Evolutionary conservation across 371 early-diverging fungal species (phyloP), one percentile per base, ranked within the genome.

Genomic region (Mucor sp.): DNA sequence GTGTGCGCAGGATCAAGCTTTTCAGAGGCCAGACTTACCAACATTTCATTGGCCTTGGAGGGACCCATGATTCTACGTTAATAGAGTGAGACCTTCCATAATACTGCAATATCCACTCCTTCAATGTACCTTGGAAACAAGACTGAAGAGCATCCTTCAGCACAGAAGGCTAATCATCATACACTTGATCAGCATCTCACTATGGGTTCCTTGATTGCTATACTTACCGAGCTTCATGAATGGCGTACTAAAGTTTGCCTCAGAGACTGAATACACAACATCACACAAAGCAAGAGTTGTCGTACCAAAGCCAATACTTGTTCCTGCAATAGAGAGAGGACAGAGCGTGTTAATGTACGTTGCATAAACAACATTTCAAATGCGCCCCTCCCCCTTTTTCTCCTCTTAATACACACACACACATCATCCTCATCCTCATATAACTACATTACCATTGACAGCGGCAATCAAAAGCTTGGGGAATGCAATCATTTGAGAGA

Each of bases 381-480:
- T 60, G 19, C 39, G n/a, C 25, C 17, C 8, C 27, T 60, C 0
- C 41, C 30, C 43, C 19, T 32, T 2, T 19, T 33, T 21, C 7
- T 2, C 12, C 33, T 17, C 17, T 30, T 50, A 37, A 37, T 28
- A n/a, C 47, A 15, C 25, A 19, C 19, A 33, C 33, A 33, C 33
- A 33, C 33, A 33, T 30, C 33, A 33, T 33, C 33, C 3, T 33
- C 33, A 33, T 30, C 30, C n/a, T 44, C 44, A 44, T 19, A 12
- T 11, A 27, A 27, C 27, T 50, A 50, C 21, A 23, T 37, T 82
- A 87, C 89, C 93, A 67, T 92, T 91, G 62, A 90, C 86, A 28
- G 89, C 92, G 19, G 84, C 90, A 60, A 92, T 87, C 33, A 92
- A 76, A 17, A 91, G 72, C 67, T 91, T 89, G 6, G 91, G 93